Conservation (phyloP, 768 basidiomycete species). For the Hygrocybe punicea region DNA sequence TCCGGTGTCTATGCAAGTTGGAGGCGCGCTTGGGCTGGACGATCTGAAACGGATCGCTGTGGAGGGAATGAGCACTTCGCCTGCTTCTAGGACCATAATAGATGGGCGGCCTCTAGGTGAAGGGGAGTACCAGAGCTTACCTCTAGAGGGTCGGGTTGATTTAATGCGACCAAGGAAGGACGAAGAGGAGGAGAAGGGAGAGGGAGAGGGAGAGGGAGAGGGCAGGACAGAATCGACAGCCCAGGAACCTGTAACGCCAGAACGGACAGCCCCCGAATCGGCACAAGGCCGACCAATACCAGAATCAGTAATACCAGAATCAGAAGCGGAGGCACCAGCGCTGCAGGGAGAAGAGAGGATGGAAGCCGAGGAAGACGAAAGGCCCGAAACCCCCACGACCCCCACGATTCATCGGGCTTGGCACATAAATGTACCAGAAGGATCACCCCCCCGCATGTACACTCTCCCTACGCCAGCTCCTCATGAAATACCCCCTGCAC, state of each 20-base stretch:
- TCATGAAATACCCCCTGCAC: conserved; percentile 61
- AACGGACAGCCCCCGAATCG: neutral
- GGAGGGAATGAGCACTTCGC: conserved; percentile 47
- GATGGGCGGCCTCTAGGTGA: conserved; percentile 36
- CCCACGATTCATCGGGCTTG: conserved; percentile 37
- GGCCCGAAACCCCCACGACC: conserved; percentile 22
- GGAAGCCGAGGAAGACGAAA: conserved; percentile 2
- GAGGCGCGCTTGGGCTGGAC: conserved; percentile 52
- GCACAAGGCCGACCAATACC: no score
- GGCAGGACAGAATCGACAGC: conserved; percentile 5
- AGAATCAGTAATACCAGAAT: neutral
- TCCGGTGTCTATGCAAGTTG: conserved; percentile 20
- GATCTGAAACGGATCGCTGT: conserved; percentile 62
- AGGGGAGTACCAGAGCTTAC: conserved; percentile 77
- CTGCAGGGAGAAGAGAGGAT: neutral
- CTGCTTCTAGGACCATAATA: conserved; percentile 6
- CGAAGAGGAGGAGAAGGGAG: no score
- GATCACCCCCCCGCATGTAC: conserved; percentile 41
- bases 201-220: conserved; percentile 17
- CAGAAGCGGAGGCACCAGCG: neutral
- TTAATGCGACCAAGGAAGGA: conserved; percentile 62
- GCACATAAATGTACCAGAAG: conserved; percentile 18
- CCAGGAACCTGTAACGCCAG: neutral
- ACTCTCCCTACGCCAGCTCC: conserved; percentile 61
- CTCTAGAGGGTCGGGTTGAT: conserved; percentile 85